phyloP scores from a whole-genome alignment of 441 rosid genomes.

The Bruguiera hainesii region DNA sequence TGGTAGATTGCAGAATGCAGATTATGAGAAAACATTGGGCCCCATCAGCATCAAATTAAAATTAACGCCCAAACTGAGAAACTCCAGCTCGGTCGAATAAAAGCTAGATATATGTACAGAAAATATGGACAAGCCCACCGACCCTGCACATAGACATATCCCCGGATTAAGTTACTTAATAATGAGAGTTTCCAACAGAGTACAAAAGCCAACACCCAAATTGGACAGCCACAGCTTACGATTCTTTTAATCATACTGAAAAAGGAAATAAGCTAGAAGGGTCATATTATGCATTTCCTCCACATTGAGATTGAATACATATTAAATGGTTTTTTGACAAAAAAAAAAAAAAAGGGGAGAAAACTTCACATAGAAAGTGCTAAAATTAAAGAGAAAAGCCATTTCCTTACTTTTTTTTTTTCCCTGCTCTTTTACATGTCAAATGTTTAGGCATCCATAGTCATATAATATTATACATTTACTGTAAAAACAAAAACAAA shows the following conservation, averaged over 20 bases:
- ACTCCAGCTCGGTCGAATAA: not conserved
- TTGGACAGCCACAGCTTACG: not conserved
- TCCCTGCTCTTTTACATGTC: too few species aligned
- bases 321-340: not conserved
- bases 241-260: not conserved
- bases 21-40: constrained; percentile 34
- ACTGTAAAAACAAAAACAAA: too few species aligned
- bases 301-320: constrained; percentile 6
- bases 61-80: not conserved
- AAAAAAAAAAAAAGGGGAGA: too few species aligned
- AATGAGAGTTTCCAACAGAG: too few species aligned
- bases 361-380: too few species aligned
- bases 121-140: not conserved
- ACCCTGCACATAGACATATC: not conserved
- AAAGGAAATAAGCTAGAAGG: not conserved
- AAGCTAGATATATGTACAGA: not conserved
- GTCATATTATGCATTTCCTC: not conserved
- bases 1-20: constrained; percentile 42
- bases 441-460: too few species aligned
- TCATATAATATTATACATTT: too few species aligned
- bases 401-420: not conserved
- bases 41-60: constrained; percentile 17
- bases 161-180: constrained; percentile 11
- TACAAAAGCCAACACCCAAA: not conserved
- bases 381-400: too few species aligned